phyloP scores from a whole-genome alignment of 1,284 basidiomycete genomes.

The Puccinia polysora region DNA sequence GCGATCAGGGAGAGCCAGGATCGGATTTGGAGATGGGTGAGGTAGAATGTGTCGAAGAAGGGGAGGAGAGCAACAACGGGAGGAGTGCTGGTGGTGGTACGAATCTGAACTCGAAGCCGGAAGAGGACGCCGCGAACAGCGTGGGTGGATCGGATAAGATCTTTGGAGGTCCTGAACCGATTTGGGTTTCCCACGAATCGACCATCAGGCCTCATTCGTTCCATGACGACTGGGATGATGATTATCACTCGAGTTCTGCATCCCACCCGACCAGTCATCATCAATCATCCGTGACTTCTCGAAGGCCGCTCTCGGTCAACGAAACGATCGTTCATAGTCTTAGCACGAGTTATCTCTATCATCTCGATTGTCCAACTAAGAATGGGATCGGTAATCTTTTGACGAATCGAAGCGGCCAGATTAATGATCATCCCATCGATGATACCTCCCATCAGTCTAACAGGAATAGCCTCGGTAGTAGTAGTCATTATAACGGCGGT shows the following conservation, averaged over 20 bases:
- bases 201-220: slow-evolving; percentile 14
- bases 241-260: not conserved
- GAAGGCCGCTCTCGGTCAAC: slow-evolving; percentile 13
- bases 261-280: too few relatives aligned
- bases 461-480: not conserved
- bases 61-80: not conserved
- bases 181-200: slow-evolving; percentile 25
- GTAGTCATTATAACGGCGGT: too few relatives aligned
- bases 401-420: not conserved
- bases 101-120: not conserved
- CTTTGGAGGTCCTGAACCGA: not conserved
- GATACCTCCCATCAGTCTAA: not conserved
- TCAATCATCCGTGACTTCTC: not conserved
- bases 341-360: slow-evolving; percentile 23
- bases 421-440: not conserved
- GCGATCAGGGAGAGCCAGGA: not conserved
- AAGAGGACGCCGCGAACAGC: not conserved
- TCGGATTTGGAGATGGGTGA: slow-evolving; percentile 5
- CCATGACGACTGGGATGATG: not conserved
- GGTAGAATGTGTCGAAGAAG: slow-evolving; percentile 3
- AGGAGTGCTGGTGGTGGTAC: not conserved
- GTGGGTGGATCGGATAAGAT: slow-evolving; percentile 9
- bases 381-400: not conserved
- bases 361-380: not conserved
- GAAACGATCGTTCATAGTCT: slow-evolving; percentile 18